Conservation (phyloP, 2,329 filamentous ascomycete genomes). For the Dothideomycetidae sp. region DNA sequence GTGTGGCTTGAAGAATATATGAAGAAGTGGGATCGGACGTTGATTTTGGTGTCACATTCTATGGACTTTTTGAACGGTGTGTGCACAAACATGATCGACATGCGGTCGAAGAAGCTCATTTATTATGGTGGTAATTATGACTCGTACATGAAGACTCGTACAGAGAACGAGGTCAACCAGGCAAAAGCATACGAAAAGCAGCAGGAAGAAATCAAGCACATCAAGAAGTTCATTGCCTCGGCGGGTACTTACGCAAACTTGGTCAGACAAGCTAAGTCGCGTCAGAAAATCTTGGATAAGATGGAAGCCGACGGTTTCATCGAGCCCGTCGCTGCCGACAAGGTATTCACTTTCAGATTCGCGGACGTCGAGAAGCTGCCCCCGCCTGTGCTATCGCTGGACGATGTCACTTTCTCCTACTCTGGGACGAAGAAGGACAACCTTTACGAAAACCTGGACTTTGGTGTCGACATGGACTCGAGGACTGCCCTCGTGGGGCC, state of each 20-base stretch:
- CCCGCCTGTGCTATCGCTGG: constrained; percentile 88
- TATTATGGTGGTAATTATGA: constrained; percentile 99
- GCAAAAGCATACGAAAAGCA: constrained; percentile 99
- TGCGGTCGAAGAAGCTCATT: constrained; percentile 73
- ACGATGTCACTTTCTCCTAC: constrained; percentile 97
- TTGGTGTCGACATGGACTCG: constrained; percentile 99
- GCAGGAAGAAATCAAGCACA: constrained; percentile 96
- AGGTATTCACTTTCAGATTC: constrained; percentile 94
- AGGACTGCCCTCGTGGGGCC: constrained; percentile 92
- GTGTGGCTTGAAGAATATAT: constrained; percentile 99
- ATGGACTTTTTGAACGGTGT: constrained; percentile 99
- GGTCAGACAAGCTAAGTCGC: constrained; percentile 95
- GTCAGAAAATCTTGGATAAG: constrained; percentile 99
- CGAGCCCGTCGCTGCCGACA: constrained; percentile 70
- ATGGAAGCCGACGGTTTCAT: constrained; percentile 99
- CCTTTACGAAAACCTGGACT: constrained; percentile 89
- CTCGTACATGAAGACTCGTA: constrained; percentile 81
- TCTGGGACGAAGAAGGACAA: constrained; percentile 80
- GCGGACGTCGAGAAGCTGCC: constrained; percentile 99
- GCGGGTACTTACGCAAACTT: constrained; percentile 99
- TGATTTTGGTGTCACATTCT: constrained; percentile 92
- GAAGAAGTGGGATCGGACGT: constrained; percentile 98
- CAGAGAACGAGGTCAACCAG: constrained; percentile 94
- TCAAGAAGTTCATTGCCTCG: constrained; percentile 99
- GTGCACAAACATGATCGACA: constrained; percentile 96